Conservation (phyloP, 257 asterid genomes). For the Solanum pennellii region DNA sequence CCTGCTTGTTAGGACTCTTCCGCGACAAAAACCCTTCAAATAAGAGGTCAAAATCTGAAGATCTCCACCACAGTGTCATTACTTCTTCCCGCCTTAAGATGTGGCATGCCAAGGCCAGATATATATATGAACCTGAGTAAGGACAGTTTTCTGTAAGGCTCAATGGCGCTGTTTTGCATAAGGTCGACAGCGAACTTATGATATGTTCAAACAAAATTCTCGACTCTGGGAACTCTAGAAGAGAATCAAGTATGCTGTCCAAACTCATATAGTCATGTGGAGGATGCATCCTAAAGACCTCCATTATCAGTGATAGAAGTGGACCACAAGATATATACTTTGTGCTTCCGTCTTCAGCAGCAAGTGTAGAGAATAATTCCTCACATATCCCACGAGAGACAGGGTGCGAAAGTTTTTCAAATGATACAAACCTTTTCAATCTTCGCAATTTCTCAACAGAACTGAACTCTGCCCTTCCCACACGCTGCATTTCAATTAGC, state of each 20-base stretch:
- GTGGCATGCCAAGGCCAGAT: conserved; percentile 80
- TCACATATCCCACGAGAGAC: conserved; percentile 62
- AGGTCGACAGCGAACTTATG: conserved; percentile 62
- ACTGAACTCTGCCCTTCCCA: conserved; percentile 38
- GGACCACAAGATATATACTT: conserved; percentile 70
- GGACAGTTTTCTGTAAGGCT: conserved; percentile 67
- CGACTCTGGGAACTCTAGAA: conserved; percentile 58
- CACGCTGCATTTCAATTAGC: conserved; percentile 55
- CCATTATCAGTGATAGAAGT: conserved; percentile 61
- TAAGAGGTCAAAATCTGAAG: conserved; percentile 57
- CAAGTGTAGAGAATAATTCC: conserved; percentile 45
- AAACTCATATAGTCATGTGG: conserved; percentile 71
- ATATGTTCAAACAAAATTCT: conserved; percentile 43
- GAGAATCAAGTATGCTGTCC: conserved; percentile 69
- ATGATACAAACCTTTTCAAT: conserved; percentile 71
- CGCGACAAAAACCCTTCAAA: conserved; percentile 85
- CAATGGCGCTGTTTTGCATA: conserved; percentile 67
- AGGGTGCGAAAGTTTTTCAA: conserved; percentile 54
- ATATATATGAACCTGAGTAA: conserved; percentile 81
- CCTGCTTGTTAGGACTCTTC: conserved; percentile 77
- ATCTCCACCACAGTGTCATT: conserved; percentile 84
- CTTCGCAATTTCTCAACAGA: conserved; percentile 70
- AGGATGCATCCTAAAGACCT: conserved; percentile 53
- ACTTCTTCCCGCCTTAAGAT: conserved; percentile 69
- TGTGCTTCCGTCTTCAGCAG: conserved; percentile 36